Percentiles rank a stretch among this genome's conserved stretches.
Conservation (phyloP, 2,329 filamentous ascomycete genomes). For the Verticillium longisporum region DNA sequence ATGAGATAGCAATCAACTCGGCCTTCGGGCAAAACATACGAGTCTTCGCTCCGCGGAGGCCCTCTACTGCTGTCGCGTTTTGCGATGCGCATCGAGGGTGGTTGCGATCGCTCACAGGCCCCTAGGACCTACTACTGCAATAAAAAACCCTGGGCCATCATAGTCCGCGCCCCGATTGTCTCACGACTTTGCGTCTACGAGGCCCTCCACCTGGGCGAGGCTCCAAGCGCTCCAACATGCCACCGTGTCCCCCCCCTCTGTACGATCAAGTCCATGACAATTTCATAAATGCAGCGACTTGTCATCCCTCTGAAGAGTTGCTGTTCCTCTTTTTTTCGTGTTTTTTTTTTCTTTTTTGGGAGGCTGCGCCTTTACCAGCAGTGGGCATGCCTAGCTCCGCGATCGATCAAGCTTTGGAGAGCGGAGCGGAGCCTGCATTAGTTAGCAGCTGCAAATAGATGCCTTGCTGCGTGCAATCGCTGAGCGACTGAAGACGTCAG, state of each 20-base stretch:
- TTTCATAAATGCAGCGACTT: no score
- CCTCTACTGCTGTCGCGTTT: constrained; percentile 11
- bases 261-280: no score
- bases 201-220: constrained; percentile 38
- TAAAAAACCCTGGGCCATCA: constrained; percentile 40
- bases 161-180: constrained; percentile 41
- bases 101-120: constrained; percentile 4
- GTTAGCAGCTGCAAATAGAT: neutral
- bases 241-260: neutral
- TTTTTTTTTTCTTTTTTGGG: no score
- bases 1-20: neutral
- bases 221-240: constrained; percentile 43
- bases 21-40: constrained; percentile 1
- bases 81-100: constrained; percentile 11
- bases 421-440: neutral
- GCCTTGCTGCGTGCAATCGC: neutral
- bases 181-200: neutral
- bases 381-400: neutral
- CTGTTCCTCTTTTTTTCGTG: no score
- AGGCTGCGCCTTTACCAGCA: neutral
- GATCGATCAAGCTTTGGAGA: neutral
- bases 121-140: constrained; percentile 27
- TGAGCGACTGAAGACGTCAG: neutral
- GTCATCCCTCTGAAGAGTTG: no score
- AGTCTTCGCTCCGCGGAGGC: constrained; percentile 9